These are phyloP conservation scores for Penicillium sp. DNA, from an alignment of 2,329 filamentous ascomycete species.

Conservation along the genomic window DNA sequence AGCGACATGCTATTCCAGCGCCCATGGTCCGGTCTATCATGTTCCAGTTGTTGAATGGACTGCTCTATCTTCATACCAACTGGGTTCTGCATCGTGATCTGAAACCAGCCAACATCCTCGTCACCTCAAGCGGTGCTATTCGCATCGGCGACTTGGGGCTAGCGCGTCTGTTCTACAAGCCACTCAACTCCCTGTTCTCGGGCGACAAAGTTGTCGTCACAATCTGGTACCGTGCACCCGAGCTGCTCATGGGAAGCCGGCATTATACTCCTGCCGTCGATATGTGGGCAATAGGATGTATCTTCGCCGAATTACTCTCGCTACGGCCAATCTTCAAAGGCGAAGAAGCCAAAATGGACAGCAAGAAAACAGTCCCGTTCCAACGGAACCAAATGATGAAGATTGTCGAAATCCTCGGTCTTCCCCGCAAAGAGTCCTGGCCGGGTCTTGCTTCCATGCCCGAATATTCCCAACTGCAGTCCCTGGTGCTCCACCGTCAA, in stretches of 20 bases:
- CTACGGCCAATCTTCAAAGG: conserved; percentile 96
- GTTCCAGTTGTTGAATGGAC: conserved; percentile 91
- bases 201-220: conserved; percentile 98
- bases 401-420: conserved; percentile 92
- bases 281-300: conserved; percentile 96
- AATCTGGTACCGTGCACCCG: conserved; percentile 97
- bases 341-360: conserved; percentile 98
- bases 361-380: conserved; percentile 95
- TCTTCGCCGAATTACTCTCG: conserved; percentile 90
- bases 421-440: conserved; percentile 87
- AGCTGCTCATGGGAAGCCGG: conserved; percentile 84
- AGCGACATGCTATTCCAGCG: conserved; percentile 82
- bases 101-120: conserved; percentile 98
- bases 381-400: conserved; percentile 99
- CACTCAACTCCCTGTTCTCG: conserved; percentile 82
- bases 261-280: conserved; percentile 98
- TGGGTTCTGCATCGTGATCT: conserved; percentile 97
- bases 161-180: conserved; percentile 89
- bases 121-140: conserved; percentile 83
- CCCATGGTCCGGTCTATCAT: conserved; percentile 89
- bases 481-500: conserved; percentile 45
- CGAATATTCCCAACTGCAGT: conserved; percentile 71
- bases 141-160: conserved; percentile 94
- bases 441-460: conserved; percentile 80
- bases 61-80: conserved; percentile 90